Conservation (phyloP, 2,329 filamentous ascomycete species). For the Talaromyces sp. region DNA sequence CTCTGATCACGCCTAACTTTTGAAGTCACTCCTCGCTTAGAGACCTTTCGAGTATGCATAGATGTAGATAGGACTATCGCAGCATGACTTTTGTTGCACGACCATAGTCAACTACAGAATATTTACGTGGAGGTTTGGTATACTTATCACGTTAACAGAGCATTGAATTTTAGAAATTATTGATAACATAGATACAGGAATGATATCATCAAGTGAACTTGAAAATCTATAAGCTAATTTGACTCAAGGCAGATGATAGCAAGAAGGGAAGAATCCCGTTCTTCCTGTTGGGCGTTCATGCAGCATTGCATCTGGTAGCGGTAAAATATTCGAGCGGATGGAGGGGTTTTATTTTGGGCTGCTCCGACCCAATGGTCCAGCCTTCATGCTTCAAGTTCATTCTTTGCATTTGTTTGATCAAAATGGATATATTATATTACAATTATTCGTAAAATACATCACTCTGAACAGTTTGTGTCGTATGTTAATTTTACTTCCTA, state of each 20-base stretch:
- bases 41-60: neutral
- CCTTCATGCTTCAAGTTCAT: constrained; percentile 1
- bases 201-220: neutral
- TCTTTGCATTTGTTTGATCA: neutral
- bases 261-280: neutral
- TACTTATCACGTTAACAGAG: neutral
- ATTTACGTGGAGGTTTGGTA: neutral
- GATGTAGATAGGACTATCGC: neutral
- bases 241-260: neutral
- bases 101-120: neutral
- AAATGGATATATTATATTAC: neutral
- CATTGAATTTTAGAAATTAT: neutral
- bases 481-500: neutral
- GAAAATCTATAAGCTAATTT: neutral
- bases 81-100: neutral
- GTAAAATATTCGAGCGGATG: neutral
- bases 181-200: neutral
- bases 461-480: neutral
- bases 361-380: neutral
- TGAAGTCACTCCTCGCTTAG: neutral
- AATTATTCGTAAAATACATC: neutral
- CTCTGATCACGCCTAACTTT: neutral
- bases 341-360: neutral
- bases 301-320: constrained; percentile 5
- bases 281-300: constrained; percentile 15